Conservation (phyloP, 2,329 filamentous ascomycete species). For the Colletotrichum coccodes region DNA sequence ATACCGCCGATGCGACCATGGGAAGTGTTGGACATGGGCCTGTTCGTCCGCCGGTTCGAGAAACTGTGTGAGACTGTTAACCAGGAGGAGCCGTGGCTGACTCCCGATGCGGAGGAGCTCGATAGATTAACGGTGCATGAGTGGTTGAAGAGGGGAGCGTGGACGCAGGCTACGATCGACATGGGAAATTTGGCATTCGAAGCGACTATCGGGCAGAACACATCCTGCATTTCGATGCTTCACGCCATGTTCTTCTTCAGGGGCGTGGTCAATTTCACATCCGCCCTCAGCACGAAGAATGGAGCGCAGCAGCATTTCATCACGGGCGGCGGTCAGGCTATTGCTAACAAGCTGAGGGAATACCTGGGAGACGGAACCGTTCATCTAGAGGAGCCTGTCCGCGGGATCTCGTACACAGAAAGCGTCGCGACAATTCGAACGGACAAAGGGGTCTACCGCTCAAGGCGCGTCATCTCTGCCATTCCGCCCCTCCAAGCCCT, state of each 20-base stretch:
- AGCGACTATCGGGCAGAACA: constrained; percentile 19
- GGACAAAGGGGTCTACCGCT: background rate
- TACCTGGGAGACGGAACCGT: constrained; percentile 21
- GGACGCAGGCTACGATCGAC: constrained; percentile 14
- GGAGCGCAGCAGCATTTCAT: constrained; percentile 30
- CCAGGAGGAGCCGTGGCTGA: constrained; percentile 27
- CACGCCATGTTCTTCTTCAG: constrained; percentile 33
- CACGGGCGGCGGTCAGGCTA: constrained; percentile 22
- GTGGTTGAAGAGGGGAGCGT: constrained; percentile 13
- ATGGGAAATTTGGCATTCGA: constrained; percentile 24
- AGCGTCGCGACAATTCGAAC: constrained; percentile 13
- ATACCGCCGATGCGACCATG: constrained; percentile 32
- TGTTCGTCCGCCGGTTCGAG: constrained; percentile 23
- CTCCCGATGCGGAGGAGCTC: constrained; percentile 18
- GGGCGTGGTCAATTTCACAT: constrained; percentile 8
- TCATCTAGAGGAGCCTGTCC: constrained; percentile 25
- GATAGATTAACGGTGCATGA: constrained; percentile 22
- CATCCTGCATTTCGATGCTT: constrained; percentile 27
- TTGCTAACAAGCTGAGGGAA: constrained; percentile 28
- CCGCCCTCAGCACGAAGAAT: constrained; percentile 4
- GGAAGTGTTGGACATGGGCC: constrained; percentile 24
- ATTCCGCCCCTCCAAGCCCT: constrained; percentile 26
- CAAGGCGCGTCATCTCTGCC: constrained; percentile 25
- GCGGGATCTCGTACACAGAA: constrained; percentile 14
- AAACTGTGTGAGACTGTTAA: constrained; percentile 25